Evolutionary conservation across 1,284 basidiomycete genomes (phyloP).

Genomic region (Calocybe gambosa): DNA sequence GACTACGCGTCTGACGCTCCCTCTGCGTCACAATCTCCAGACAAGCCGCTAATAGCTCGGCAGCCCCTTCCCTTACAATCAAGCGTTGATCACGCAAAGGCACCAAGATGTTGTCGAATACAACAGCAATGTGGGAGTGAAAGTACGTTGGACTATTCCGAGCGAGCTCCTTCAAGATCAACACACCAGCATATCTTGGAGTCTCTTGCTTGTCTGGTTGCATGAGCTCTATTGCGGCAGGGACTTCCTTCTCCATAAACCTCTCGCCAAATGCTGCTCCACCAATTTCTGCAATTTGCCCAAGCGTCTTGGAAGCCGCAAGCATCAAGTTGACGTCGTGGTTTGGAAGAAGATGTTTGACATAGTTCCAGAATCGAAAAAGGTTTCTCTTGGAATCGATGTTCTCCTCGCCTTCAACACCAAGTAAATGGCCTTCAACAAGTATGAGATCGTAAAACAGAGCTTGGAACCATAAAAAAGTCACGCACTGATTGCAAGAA

Average conservation of each 20-base stretch:
- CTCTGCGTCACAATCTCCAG: conserved; percentile 77
- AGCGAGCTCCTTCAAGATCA: conserved; percentile 89
- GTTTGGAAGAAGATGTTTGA: conserved; percentile 80
- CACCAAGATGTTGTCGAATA: conserved; percentile 88
- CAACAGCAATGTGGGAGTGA: conserved; percentile 78
- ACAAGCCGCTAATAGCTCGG: conserved; percentile 85
- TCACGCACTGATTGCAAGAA: conserved; percentile 72
- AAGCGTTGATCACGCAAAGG: conserved; percentile 82
- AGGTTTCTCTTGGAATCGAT: conserved; percentile 73
- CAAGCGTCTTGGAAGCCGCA: conserved; percentile 80
- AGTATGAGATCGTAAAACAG: conserved; percentile 12
- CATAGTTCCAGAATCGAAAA: conserved; percentile 88
- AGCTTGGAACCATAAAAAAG: conserved; percentile 1
- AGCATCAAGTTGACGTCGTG: conserved; percentile 85
- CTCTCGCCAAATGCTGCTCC: conserved; percentile 79
- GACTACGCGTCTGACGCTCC: conserved; percentile 61
- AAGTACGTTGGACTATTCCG: conserved; percentile 82
- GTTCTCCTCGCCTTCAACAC: conserved; percentile 66
- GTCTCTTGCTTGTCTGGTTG: conserved; percentile 72
- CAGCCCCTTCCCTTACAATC: conserved; percentile 86
- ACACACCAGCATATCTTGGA: conserved; percentile 77
- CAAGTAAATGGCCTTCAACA: conserved; percentile 59
- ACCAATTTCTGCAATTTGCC: conserved; percentile 76
- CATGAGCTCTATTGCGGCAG: conserved; percentile 73
- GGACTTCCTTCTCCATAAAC: conserved; percentile 84